Conservation (phyloP, 1,139 yeast genomes). For the Blastobotrys malaysiensis region DNA sequence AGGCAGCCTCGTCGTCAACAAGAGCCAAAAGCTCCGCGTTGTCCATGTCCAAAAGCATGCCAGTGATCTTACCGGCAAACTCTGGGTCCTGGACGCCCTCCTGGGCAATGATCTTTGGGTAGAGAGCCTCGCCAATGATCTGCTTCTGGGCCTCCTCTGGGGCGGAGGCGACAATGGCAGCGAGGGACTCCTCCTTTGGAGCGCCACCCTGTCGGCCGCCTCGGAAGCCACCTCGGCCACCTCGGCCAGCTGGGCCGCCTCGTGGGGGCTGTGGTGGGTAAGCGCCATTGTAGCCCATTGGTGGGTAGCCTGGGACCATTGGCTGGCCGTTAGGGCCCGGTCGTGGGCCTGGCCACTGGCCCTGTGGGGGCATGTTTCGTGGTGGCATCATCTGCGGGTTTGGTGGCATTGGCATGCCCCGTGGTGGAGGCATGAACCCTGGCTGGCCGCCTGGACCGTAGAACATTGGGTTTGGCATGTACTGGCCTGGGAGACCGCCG, state of each 20-base stretch:
- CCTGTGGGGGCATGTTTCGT: constrained; percentile 30
- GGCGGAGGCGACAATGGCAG: constrained; percentile 35
- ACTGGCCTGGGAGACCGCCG: constrained; percentile 91
- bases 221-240: constrained; percentile 36
- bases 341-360: constrained; percentile 22
- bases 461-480: constrained; percentile 85
- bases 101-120: constrained; percentile 88
- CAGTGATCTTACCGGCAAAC: constrained; percentile 98
- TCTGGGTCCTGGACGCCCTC: constrained; percentile 82
- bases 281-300: constrained; percentile 64
- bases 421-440: constrained; percentile 71
- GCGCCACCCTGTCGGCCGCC: constrained; percentile 25
- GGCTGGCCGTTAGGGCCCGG: constrained; percentile 29
- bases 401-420: constrained; percentile 78
- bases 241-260: constrained; percentile 16
- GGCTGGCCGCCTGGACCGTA: constrained; percentile 72
- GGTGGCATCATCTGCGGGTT: constrained; percentile 76
- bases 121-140: constrained; percentile 95
- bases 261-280: constrained; percentile 33
- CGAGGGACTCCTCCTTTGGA: constrained; percentile 24
- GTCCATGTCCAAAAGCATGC: constrained; percentile 97
- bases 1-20: constrained; percentile 77
- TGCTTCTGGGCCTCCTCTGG: constrained; percentile 88
- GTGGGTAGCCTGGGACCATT: constrained; percentile 58
- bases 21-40: constrained; percentile 85